phyloP scores from a whole-genome alignment of 2,329 filamentous ascomycete genomes.

The Neoscytalidium dimidiatum region DNA sequence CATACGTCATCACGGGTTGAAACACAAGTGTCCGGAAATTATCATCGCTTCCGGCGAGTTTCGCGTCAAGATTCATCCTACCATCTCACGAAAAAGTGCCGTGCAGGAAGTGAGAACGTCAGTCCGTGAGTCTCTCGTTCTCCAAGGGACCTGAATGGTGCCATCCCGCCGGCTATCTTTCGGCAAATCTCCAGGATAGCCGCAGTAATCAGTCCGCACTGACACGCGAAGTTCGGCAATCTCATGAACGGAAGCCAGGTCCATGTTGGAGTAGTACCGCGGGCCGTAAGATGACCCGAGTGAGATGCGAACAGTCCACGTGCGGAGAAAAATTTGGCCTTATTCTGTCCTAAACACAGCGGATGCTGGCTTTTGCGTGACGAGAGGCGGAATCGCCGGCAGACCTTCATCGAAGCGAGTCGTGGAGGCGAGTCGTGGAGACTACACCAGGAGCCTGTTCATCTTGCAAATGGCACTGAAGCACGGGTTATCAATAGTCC shows the following conservation, averaged over 20 bases:
- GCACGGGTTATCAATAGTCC: neutral
- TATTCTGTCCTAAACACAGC: neutral
- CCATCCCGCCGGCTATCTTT: neutral
- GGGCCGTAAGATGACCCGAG: conserved; percentile 6
- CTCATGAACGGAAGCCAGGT: neutral
- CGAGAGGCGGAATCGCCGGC: neutral
- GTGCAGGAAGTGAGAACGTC: neutral
- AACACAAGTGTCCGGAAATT: too few species aligned
- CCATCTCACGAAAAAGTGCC: neutral
- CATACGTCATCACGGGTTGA: too few species aligned
- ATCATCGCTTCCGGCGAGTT: too few species aligned
- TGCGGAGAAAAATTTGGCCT: neutral
- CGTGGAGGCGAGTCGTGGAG: neutral
- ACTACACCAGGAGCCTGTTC: neutral
- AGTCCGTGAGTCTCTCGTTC: neutral
- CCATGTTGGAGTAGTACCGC: neutral
- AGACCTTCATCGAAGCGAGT: neutral
- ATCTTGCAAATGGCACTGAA: neutral
- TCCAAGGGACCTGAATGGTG: neutral
- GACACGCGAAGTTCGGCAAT: neutral
- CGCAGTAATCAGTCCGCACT: neutral
- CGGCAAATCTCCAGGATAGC: neutral
- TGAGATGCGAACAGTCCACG: neutral
- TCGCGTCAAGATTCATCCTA: neutral
- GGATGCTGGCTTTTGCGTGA: neutral